Conservation (phyloP, 805 yeast genomes). For the Candida saitoana region DNA sequence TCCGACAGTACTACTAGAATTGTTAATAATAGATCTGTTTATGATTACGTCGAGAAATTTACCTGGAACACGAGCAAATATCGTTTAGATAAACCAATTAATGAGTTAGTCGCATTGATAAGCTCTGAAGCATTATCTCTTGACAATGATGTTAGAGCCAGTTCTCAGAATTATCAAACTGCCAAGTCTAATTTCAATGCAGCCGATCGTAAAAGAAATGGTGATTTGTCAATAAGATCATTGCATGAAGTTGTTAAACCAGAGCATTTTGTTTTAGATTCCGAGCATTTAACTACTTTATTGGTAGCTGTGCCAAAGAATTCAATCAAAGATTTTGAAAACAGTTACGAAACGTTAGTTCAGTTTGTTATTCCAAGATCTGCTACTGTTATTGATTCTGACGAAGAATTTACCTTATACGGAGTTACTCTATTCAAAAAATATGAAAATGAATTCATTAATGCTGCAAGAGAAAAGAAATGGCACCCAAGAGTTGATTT, state of each 20-base stretch:
- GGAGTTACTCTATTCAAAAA: conserved; percentile 84
- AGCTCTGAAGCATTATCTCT: conserved; percentile 75
- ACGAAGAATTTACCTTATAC: conserved; percentile 69
- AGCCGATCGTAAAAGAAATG: conserved; percentile 88
- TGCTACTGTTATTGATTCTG: conserved; percentile 66
- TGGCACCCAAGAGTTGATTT: conserved; percentile 89
- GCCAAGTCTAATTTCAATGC: conserved; percentile 83
- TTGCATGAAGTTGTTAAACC: conserved; percentile 84
- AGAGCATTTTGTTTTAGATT: conserved; percentile 75
- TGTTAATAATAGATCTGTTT: conserved; percentile 46
- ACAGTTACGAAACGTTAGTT: conserved; percentile 69
- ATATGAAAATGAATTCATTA: conserved; percentile 62
- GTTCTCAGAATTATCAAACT: conserved; percentile 69
- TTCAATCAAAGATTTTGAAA: conserved; percentile 55
- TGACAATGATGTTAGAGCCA: conserved; percentile 78
- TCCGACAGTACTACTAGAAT: conserved; percentile 26
- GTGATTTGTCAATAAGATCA: conserved; percentile 87
- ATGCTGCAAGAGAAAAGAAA: conserved; percentile 74
- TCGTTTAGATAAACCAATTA: conserved; percentile 77
- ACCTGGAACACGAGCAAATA: conserved; percentile 87
- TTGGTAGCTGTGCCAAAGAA: conserved; percentile 82
- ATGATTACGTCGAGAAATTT: conserved; percentile 68
- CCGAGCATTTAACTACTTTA: conserved; percentile 84
- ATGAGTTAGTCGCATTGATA: conserved; percentile 65
- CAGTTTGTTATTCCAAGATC: conserved; percentile 90